Evolutionary conservation across 2,329 filamentous ascomycete genomes (phyloP).

Genomic region (Stagonosporopsis vannaccii): DNA sequence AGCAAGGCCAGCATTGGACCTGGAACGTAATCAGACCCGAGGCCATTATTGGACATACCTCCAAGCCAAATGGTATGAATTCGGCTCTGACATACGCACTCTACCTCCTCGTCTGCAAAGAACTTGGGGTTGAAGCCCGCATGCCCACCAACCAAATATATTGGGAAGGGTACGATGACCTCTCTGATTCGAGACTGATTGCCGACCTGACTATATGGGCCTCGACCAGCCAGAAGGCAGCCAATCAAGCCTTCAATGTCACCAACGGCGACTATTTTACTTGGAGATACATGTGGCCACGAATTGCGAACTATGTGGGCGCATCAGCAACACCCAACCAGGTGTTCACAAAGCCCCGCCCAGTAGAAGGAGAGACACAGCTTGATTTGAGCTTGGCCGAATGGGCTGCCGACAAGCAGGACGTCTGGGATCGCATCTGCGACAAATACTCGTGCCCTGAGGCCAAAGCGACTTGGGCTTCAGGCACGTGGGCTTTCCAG

Average conservation of each 20-base stretch:
- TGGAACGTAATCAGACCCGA: slow-evolving; percentile 4
- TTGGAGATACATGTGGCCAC: slow-evolving; percentile 12
- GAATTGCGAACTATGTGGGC: background rate
- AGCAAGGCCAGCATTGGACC: background rate
- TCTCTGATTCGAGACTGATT: slow-evolving; percentile 1
- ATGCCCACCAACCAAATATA: slow-evolving; percentile 10
- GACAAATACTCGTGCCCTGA: background rate
- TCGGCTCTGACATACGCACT: slow-evolving; percentile 10
- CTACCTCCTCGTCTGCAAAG: slow-evolving; percentile 17
- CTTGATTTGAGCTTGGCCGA: background rate
- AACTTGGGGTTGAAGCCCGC: slow-evolving; percentile 1
- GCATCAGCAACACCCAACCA: background rate
- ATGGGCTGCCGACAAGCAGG: background rate
- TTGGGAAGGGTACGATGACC: slow-evolving; percentile 9
- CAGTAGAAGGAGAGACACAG: background rate
- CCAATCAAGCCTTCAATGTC: slow-evolving; percentile 16
- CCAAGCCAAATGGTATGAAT: slow-evolving; percentile 13
- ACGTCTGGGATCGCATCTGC: background rate
- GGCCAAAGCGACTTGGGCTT: background rate
- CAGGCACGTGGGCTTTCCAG: background rate
- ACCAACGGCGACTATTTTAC: slow-evolving; percentile 12
- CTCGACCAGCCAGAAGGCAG: background rate
- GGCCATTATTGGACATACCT: slow-evolving; percentile 14
- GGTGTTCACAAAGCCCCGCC: background rate
- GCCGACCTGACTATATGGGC: slow-evolving; percentile 12